A percentile compares a stretch with the other conserved stretches of the same genome.
These are phyloP conservation scores for Penicillium brasilianum DNA, from an alignment of 2,329 filamentous ascomycete species.

Conservation along the genomic window DNA sequence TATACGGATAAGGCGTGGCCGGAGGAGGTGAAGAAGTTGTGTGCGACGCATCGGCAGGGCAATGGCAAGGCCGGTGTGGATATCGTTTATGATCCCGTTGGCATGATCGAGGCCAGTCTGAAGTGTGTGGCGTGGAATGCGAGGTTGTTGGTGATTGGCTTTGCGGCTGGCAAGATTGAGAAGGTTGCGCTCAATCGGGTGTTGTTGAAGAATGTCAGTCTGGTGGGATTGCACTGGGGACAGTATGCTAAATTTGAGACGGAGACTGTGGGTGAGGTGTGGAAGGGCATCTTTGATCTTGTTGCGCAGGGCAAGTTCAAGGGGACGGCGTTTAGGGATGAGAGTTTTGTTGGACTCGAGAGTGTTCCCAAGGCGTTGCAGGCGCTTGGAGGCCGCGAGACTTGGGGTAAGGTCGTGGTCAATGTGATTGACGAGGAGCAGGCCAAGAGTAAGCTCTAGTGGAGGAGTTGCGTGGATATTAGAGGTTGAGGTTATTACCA, in stretches of 20 bases:
- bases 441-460: constrained; percentile 52
- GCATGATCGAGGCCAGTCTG: constrained; percentile 81
- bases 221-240: constrained; percentile 93
- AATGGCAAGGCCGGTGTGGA: constrained; percentile 73
- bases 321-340: constrained; percentile 81
- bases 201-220: constrained; percentile 86
- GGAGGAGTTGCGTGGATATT: not conserved
- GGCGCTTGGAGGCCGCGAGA: constrained; percentile 77
- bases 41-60: constrained; percentile 61
- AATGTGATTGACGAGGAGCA: constrained; percentile 76
- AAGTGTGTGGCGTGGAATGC: constrained; percentile 96
- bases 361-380: constrained; percentile 75
- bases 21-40: constrained; percentile 72
- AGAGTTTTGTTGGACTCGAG: constrained; percentile 81
- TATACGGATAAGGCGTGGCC: constrained; percentile 75
- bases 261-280: constrained; percentile 72
- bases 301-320: constrained; percentile 78
- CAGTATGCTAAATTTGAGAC: constrained; percentile 76
- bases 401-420: constrained; percentile 96
- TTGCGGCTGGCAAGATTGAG: constrained; percentile 84
- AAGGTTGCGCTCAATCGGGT: constrained; percentile 93
- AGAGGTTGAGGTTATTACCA: not conserved
- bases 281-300: constrained; percentile 79
- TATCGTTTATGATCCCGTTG: constrained; percentile 94
- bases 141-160: constrained; percentile 83